Conservation (phyloP, 768 basidiomycete species). For the Leucocoprinus sp. region DNA sequence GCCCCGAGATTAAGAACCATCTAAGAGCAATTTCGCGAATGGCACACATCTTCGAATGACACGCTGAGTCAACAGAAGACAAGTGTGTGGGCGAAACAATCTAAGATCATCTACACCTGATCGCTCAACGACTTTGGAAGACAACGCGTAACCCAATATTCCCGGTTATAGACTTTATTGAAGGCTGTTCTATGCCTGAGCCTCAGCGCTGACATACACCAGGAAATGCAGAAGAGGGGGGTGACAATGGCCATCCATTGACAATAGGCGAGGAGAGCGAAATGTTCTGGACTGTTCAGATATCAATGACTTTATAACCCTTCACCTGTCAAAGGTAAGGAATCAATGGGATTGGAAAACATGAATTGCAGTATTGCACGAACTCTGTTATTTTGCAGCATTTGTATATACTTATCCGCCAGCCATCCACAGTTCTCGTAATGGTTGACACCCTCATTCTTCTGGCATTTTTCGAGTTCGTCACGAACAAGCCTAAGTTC, state of each 20-base stretch:
- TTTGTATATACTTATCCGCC: conserved; percentile 70
- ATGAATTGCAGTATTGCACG: conserved; percentile 21
- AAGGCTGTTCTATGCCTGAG: too few relatives aligned
- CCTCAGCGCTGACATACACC: too few relatives aligned
- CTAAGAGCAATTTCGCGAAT: too few relatives aligned
- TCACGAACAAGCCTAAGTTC: conserved; percentile 83
- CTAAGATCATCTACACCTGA: too few relatives aligned
- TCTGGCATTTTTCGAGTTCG: conserved; percentile 85
- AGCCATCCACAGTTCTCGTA: conserved; percentile 85
- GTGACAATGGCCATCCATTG: neutral
- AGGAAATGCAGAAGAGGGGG: neutral
- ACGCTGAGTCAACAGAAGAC: too few relatives aligned
- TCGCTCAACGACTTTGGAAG: too few relatives aligned
- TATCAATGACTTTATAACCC: conserved; percentile 77
- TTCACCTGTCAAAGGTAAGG: conserved; percentile 44
- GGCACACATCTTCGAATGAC: too few relatives aligned
- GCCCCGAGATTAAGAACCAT: too few relatives aligned
- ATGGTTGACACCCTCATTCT: conserved; percentile 86
- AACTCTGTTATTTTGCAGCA: conserved; percentile 78
- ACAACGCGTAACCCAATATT: too few relatives aligned
- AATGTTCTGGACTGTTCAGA: conserved; percentile 14
- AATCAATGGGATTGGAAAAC: neutral
- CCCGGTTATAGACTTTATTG: too few relatives aligned
- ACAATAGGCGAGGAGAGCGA: neutral
- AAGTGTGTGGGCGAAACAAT: too few relatives aligned